Percentiles rank a stretch among this genome's conserved stretches.
Conservation (phyloP, 75 land plant genomes). For the Selaginella moellendorffii region DNA sequence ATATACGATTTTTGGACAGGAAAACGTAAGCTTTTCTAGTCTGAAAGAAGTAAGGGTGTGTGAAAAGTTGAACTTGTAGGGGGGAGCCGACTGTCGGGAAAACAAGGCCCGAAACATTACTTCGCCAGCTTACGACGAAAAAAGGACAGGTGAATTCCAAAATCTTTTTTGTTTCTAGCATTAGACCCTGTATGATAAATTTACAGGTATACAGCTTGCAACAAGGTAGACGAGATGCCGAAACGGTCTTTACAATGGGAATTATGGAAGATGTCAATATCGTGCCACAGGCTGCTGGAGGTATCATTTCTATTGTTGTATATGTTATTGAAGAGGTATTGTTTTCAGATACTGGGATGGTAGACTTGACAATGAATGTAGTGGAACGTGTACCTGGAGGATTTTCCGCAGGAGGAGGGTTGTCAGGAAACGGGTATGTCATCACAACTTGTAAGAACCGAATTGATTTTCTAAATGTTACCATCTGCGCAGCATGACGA, state of each 20-base stretch:
- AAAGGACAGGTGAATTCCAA: slow-evolving; percentile 99
- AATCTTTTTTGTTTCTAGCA: no score
- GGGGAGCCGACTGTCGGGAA: slow-evolving; percentile 95
- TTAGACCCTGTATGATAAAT: background rate
- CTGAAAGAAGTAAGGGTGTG: slow-evolving; percentile 7
- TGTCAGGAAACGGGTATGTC: slow-evolving; percentile 75
- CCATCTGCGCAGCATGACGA: slow-evolving; percentile 50
- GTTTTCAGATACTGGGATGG: slow-evolving; percentile 60
- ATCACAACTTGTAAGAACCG: no score
- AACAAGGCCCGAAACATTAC: slow-evolving; percentile 85
- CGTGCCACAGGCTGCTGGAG: slow-evolving; percentile 84
- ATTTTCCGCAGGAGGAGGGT: slow-evolving; percentile 91
- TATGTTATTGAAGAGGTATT: background rate
- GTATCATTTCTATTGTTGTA: slow-evolving; percentile 18
- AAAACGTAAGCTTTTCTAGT: slow-evolving; percentile 70
- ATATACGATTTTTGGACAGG: slow-evolving; percentile 86
- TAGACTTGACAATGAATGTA: slow-evolving; percentile 85
- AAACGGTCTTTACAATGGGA: slow-evolving; percentile 91
- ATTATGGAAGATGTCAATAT: slow-evolving; percentile 98
- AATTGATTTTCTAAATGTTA: no score
- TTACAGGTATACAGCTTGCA: slow-evolving; percentile 82
- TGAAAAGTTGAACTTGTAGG: slow-evolving; percentile 16
- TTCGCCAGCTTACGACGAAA: slow-evolving; percentile 89
- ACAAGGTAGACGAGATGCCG: slow-evolving; percentile 92
- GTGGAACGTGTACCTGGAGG: slow-evolving; percentile 91